Evolutionary conservation across 2,329 filamentous ascomycete species (phyloP).

Genomic region (Penicillium sp.): DNA sequence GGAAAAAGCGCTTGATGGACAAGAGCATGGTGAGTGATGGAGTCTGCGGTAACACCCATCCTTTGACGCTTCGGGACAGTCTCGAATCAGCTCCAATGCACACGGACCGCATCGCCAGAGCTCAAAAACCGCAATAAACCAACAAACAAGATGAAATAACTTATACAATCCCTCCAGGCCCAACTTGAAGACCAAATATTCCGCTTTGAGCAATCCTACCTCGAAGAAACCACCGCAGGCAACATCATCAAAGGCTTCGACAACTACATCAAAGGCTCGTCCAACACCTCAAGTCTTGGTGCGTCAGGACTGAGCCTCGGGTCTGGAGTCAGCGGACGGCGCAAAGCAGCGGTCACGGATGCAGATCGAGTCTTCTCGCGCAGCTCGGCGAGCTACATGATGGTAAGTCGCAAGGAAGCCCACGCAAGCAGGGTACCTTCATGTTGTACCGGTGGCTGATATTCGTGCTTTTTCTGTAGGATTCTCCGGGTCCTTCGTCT

Average conservation of each 20-base stretch:
- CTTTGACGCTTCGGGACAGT: not conserved
- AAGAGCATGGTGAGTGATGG: constrained; percentile 53
- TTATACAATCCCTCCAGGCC: constrained; percentile 40
- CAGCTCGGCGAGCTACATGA: constrained; percentile 50
- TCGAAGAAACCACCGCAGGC: constrained; percentile 81
- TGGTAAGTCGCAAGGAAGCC: constrained; percentile 30
- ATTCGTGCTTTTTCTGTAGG: constrained; percentile 26
- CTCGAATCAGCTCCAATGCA: too few relatives aligned
- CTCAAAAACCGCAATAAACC: not conserved
- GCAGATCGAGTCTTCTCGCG: constrained; percentile 49
- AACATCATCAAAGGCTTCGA: constrained; percentile 99
- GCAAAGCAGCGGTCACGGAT: constrained; percentile 47
- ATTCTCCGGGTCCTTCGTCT: constrained; percentile 45
- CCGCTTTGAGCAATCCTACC: constrained; percentile 78
- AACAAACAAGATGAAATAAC: too few relatives aligned
- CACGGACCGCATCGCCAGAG: not conserved
- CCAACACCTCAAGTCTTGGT: constrained; percentile 48
- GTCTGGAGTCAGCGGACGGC: constrained; percentile 30
- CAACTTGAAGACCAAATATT: constrained; percentile 76
- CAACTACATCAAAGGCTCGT: constrained; percentile 89
- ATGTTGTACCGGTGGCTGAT: not conserved
- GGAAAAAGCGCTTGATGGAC: constrained; percentile 63
- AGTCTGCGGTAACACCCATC: not conserved
- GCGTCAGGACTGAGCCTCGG: constrained; percentile 34
- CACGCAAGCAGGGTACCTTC: too few relatives aligned